Evolutionary conservation across 2,329 filamentous ascomycete genomes (phyloP), one percentile per base, ranked within the genome.

Genomic region (Paraphoma chrysanthemicola): DNA sequence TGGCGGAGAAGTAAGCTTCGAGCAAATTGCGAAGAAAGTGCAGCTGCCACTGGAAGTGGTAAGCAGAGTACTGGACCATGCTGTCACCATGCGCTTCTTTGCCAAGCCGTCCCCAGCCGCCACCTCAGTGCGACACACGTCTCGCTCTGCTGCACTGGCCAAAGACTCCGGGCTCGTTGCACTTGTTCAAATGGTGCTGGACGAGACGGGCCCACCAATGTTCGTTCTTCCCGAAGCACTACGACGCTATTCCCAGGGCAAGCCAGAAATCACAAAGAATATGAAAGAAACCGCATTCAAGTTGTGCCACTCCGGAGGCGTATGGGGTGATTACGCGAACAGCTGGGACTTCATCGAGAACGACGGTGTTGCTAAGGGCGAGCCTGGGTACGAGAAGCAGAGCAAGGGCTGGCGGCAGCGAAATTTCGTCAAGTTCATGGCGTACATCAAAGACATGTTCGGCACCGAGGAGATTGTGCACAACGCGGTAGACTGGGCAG

Each of bases 1-100:
- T 1, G 72, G 79, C 23, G 81, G 80, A 14, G 73, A 77, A 3
- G 80, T 81, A 6, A 79, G 80, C 0, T 66, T 67, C 17, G 50
- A 64, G n/a, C 62, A 73, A 1, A 64, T 77, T 43, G 68, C 75
- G 12, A 54, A 58, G n/a, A 48, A 63, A 23, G 65, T 63, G 6
- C 59, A 60, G 11, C 64, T 74, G 1, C 66, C 70, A 10, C 56
- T 72, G n/a, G 67, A 68, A 28, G 66, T 69, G 1, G 59, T 76
- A 1, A 56, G 57, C 7, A 73, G 75, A 31, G 55, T 78, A 10
- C 53, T 78, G 6, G 68, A 75, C 12, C 72, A 77, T 44, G 73
- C 71, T 16, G 64, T 72, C 8, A 76, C 73, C 0, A 68, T 73
- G 55, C 72, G 71, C 2, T 68, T 78, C 50, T 80, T 80, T 52